A percentile compares a stretch with the other conserved stretches of the same genome.
Evolutionary conservation across 768 basidiomycete species (phyloP).

Genomic region (Suillus sp.): DNA sequence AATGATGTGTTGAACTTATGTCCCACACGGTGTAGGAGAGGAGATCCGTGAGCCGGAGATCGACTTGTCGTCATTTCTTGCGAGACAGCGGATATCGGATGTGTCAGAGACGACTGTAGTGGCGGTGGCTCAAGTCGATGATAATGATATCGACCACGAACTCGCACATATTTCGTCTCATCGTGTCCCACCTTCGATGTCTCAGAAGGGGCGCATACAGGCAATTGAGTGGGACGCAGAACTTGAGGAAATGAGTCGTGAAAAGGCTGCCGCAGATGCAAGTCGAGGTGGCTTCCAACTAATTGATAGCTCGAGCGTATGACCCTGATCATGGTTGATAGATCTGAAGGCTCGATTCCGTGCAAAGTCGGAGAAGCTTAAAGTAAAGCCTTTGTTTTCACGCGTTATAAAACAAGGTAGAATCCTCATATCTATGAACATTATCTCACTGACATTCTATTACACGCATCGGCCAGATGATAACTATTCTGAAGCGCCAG

Average conservation of each 20-base stretch:
- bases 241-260: conserved; percentile 64
- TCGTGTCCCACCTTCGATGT: conserved; percentile 21
- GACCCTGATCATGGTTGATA: conserved; percentile 25
- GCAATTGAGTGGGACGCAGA: conserved; percentile 62
- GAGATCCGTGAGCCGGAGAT: conserved; percentile 70
- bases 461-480: conserved; percentile 28
- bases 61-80: conserved; percentile 68
- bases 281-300: conserved; percentile 53
- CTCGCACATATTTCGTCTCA: conserved; percentile 53
- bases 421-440: conserved; percentile 5
- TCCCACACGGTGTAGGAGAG: conserved; percentile 47
- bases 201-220: conserved; percentile 65
- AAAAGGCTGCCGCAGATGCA: conserved; percentile 72
- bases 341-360: conserved; percentile 62
- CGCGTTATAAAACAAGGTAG: conserved; percentile 44
- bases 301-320: background rate
- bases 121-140: conserved; percentile 42
- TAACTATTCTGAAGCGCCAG: conserved; percentile 50
- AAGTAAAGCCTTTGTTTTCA: conserved; percentile 36
- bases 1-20: background rate
- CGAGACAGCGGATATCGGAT: conserved; percentile 57
- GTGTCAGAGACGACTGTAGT: conserved; percentile 6
- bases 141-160: conserved; percentile 57
- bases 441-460: background rate
- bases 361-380: conserved; percentile 53